A percentile compares a stretch with the other conserved stretches of the same genome.
Conservation (phyloP, 352 stramenopile species). For the Paralagenidium karlingii region DNA sequence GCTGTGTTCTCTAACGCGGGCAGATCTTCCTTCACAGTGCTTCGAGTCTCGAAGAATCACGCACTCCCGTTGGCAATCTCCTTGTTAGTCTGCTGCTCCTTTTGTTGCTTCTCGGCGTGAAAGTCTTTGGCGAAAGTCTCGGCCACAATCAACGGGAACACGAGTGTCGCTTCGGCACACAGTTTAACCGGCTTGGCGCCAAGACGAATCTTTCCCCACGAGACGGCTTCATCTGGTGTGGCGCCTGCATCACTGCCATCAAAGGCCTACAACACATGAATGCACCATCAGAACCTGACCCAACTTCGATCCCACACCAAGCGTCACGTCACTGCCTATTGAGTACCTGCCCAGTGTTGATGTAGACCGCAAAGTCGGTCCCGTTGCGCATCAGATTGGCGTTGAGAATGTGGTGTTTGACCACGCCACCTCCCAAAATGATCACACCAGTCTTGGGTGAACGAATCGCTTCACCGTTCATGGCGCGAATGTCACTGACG, state of each 20-base stretch:
- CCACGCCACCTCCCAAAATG: constrained; percentile 95
- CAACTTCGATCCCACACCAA: not conserved
- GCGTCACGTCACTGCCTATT: too few relatives aligned
- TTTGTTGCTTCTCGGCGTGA: constrained; percentile 28
- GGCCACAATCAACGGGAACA: constrained; percentile 98
- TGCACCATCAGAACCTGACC: not conserved
- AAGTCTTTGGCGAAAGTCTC: constrained; percentile 98
- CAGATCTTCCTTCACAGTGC: too few relatives aligned
- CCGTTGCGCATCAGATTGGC: constrained; percentile 99
- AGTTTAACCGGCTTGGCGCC: constrained; percentile 94
- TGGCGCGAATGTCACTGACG: constrained; percentile 91
- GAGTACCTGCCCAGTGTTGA: constrained; percentile 97
- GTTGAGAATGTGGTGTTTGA: constrained; percentile 99
- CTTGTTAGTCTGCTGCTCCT: too few relatives aligned
- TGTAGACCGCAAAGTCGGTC: constrained; percentile 97
- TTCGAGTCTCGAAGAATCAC: too few relatives aligned
- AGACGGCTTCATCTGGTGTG: constrained; percentile 97
- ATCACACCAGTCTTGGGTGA: constrained; percentile 95
- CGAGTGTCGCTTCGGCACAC: constrained; percentile 95
- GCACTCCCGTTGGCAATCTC: too few relatives aligned
- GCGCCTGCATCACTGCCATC: constrained; percentile 98
- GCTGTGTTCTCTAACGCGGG: too few relatives aligned
- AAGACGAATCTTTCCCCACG: constrained; percentile 97
- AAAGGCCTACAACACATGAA: constrained; percentile 84
- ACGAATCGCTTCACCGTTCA: constrained; percentile 97